Evolutionary conservation across 306 rosid species (phyloP).

Genomic region (Lathyrus oleraceus): DNA sequence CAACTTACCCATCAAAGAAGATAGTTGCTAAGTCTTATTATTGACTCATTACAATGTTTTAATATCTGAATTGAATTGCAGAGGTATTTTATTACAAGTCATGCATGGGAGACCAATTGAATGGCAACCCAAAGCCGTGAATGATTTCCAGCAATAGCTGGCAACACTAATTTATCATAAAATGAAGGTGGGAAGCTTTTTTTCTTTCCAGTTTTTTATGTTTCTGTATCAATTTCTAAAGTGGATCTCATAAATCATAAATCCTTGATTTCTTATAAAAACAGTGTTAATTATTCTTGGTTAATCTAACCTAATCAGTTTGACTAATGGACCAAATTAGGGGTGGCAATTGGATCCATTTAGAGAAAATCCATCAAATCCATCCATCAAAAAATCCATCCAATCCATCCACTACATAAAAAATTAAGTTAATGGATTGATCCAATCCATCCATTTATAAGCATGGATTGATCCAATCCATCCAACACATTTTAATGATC

Average conservation of each 20-base stretch:
- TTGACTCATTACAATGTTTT: not conserved
- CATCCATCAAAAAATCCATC: too few relatives aligned
- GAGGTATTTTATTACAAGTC: not conserved
- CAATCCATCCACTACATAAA: too few relatives aligned
- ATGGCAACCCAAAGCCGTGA: not conserved
- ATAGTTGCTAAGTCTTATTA: not conserved
- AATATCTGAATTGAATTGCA: not conserved
- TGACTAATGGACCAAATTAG: too few relatives aligned
- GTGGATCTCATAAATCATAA: conserved; percentile 13
- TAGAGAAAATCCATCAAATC: too few relatives aligned
- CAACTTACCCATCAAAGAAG: not conserved
- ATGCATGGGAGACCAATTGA: not conserved
- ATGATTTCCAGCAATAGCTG: conserved; percentile 16
- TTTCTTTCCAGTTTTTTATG: conserved; percentile 5
- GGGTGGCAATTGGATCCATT: too few relatives aligned
- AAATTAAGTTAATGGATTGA: too few relatives aligned
- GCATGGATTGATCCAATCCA: too few relatives aligned
- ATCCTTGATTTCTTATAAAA: conserved; percentile 8
- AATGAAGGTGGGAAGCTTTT: conserved; percentile 64
- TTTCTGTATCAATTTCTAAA: conserved; percentile 19
- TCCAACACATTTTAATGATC: too few relatives aligned
- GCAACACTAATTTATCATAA: conserved; percentile 73
- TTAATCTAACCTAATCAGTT: too few relatives aligned
- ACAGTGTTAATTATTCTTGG: not conserved
- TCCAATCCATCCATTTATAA: too few relatives aligned